Evolutionary conservation across 192 early-diverging fungal genomes (phyloP), one percentile per base, ranked within the genome.

Genomic region (Spizellomyces punctatus): DNA sequence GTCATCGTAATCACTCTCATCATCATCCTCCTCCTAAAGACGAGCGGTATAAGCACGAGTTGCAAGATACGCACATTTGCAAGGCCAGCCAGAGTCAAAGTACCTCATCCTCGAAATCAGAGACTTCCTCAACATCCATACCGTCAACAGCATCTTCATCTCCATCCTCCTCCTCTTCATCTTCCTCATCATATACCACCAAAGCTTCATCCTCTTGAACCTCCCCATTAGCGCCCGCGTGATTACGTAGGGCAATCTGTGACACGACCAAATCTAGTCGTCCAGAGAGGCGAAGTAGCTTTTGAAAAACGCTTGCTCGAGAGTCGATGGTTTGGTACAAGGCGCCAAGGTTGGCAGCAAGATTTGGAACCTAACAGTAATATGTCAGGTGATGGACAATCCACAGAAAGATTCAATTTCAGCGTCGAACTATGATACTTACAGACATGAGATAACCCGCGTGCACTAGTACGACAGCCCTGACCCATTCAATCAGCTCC

Each of bases 401-500:
- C 27, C 1, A 27, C 59, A 61, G 36, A 61, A n/a, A 10, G 9
- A 8, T 60, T 27, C 9, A 27, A 22, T 27, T 60, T 60, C 9
- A 8, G 19, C 58, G 22, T 27, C 9, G 58, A 10, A 19, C 58
- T 27, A 12, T n/a, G n/a, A n/a, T 56, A 79, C 71, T 52, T 45
- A 82, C 79, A 43, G 83, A 75, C 74, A 82, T 75, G 21, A 85
- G 63, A 62, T 72, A 82, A 5, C 66, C 69, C 10, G 79, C 70
- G 72, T 85, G 84, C 12, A 59, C 66, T 16, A 80, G n/a, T 17
- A 85, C 58, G 17, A 78, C 50, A 21, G 81, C 73, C 10, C 84
- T 76, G 17, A 85, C 52, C 84, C 84, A 85, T 50, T 85, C 84
- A 52, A 85, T 48, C 16, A 85, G 66, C 8, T 69, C 42, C 5